Evolutionary conservation across 108 stramenopile species (phyloP).

Genomic region (Conticribra weissflogii): DNA sequence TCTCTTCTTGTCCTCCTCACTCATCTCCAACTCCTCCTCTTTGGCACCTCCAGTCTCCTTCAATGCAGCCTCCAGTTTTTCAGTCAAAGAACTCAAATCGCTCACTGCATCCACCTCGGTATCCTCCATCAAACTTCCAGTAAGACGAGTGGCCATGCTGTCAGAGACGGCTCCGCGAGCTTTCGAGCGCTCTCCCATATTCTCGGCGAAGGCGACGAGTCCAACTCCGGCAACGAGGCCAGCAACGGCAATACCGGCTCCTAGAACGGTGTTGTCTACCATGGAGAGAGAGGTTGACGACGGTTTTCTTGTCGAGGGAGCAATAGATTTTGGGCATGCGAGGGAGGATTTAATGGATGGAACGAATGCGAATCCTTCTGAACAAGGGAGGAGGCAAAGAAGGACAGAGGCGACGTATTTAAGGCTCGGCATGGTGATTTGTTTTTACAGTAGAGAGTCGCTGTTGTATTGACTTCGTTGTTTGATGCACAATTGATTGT

Average conservation of each 20-base stretch:
- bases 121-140: constrained; percentile 85
- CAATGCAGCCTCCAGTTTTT: constrained; percentile 80
- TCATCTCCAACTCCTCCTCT: constrained; percentile 63
- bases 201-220: constrained; percentile 76
- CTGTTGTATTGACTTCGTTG: too few species aligned
- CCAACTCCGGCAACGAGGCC: constrained; percentile 78
- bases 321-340: background rate
- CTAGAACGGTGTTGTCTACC: constrained; percentile 53
- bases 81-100: constrained; percentile 77
- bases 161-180: constrained; percentile 85
- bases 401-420: constrained; percentile 6
- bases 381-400: constrained; percentile 11
- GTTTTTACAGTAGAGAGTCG: background rate
- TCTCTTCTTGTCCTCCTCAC: constrained; percentile 82
- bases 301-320: constrained; percentile 1
- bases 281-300: constrained; percentile 34
- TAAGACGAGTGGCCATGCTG: constrained; percentile 68
- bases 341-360: constrained; percentile 10
- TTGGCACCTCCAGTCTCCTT: constrained; percentile 70
- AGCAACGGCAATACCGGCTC: constrained; percentile 72
- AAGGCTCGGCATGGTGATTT: constrained; percentile 4
- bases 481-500: too few species aligned
- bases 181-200: constrained; percentile 78
- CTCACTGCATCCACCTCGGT: constrained; percentile 77
- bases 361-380: constrained; percentile 30